Conservation (phyloP, 768 basidiomycete genomes). For the Russula dissimulans region DNA sequence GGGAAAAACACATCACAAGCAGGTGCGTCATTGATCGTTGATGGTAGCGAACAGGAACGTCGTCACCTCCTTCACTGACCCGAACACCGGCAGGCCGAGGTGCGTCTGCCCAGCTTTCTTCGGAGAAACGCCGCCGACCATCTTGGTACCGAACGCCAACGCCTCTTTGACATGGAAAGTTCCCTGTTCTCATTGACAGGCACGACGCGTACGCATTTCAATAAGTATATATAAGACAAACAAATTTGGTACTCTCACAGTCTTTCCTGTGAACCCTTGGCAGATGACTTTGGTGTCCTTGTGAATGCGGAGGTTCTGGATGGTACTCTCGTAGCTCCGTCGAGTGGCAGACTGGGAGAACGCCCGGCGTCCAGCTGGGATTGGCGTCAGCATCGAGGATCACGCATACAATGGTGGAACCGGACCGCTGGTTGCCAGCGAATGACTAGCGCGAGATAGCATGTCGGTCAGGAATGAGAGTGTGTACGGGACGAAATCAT, state of each 20-base stretch:
- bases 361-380: conserved; percentile 57
- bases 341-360: conserved; percentile 73
- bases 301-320: conserved; percentile 84
- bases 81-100: conserved; percentile 91
- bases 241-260: conserved; percentile 35
- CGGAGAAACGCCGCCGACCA: conserved; percentile 96
- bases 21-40: too few species aligned
- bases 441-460: conserved; percentile 55
- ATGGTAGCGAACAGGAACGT: neutral
- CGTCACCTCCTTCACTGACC: conserved; percentile 77
- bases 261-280: conserved; percentile 94
- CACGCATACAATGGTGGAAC: neutral
- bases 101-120: conserved; percentile 96
- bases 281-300: conserved; percentile 90
- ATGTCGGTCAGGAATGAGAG: conserved; percentile 29
- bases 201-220: neutral
- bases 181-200: conserved; percentile 43
- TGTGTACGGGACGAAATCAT: neutral
- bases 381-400: neutral
- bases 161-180: conserved; percentile 97
- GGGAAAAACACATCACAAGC: neutral
- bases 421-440: conserved; percentile 45
- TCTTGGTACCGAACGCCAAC: conserved; percentile 88
- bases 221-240: neutral
- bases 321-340: conserved; percentile 78